These are phyloP conservation scores for Talaromyces sp. DNA, from an alignment of 2,329 filamentous ascomycete species.

Conservation along the genomic window DNA sequence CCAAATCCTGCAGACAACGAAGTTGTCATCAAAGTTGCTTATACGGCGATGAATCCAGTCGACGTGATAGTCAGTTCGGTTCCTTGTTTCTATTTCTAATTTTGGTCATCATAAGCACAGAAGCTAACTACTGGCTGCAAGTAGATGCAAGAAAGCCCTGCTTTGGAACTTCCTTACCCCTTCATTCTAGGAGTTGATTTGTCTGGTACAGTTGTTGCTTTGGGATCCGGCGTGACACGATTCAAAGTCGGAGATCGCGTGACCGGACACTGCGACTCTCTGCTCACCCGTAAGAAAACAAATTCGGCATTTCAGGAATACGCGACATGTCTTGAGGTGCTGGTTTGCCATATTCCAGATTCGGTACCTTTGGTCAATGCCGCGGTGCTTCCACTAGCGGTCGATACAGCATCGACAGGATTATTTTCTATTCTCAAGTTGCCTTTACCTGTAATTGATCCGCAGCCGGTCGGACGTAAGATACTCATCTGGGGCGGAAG, in stretches of 20 bases:
- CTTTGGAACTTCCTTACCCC: conserved; percentile 27
- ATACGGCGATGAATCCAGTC: conserved; percentile 18
- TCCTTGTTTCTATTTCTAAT: not conserved
- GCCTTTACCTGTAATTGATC: conserved; percentile 33
- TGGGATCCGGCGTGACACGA: conserved; percentile 43
- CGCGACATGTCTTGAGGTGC: conserved; percentile 4
- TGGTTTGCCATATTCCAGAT: conserved; percentile 19
- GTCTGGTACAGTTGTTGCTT: conserved; percentile 44
- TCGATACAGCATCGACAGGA: conserved; percentile 22
- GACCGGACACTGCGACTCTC: conserved; percentile 25
- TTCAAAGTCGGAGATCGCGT: conserved; percentile 44
- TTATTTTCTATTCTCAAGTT: conserved; percentile 28
- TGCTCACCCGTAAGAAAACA: not conserved
- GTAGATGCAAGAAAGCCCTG: not conserved
- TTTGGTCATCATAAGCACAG: not conserved
- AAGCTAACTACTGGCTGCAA: not conserved
- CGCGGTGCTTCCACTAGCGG: conserved; percentile 38
- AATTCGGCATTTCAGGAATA: conserved; percentile 6
- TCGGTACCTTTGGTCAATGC: conserved; percentile 43
- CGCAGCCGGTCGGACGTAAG: conserved; percentile 3
- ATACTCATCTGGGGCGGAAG: conserved; percentile 47
- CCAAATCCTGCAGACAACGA: conserved; percentile 14
- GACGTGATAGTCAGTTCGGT: conserved; percentile 7
- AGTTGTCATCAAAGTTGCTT: conserved; percentile 17
- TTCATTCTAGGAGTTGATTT: conserved; percentile 40